These are phyloP conservation scores for Ceratocystis huliohia DNA, from an alignment of 2,329 filamentous ascomycete species.

Conservation along the genomic window DNA sequence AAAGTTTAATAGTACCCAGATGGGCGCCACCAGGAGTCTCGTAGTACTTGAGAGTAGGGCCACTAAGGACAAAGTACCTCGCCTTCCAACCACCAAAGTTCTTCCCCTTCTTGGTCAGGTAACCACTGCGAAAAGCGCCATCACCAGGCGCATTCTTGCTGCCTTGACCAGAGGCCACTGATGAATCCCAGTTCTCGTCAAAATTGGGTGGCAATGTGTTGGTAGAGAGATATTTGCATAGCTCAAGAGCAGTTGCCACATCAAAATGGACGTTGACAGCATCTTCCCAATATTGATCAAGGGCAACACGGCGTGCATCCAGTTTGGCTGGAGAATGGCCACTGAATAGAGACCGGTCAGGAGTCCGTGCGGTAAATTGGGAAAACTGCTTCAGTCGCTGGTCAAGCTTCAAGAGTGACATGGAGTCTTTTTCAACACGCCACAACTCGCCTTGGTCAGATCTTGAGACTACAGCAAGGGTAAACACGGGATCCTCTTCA, in stretches of 20 bases:
- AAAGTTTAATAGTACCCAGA: slow-evolving; percentile 83
- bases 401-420: slow-evolving; percentile 70
- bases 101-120: slow-evolving; percentile 91
- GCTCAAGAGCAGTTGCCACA: slow-evolving; percentile 58
- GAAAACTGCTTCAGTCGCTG: slow-evolving; percentile 59
- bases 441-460: slow-evolving; percentile 69
- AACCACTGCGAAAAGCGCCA: slow-evolving; percentile 67
- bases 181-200: slow-evolving; percentile 36
- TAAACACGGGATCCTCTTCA: slow-evolving; percentile 91
- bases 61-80: slow-evolving; percentile 48
- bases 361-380: slow-evolving; percentile 60
- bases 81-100: slow-evolving; percentile 99
- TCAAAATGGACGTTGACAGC: slow-evolving; percentile 74
- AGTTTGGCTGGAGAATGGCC: slow-evolving; percentile 90
- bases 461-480: slow-evolving; percentile 70
- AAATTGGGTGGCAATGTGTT: slow-evolving; percentile 49
- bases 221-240: slow-evolving; percentile 77
- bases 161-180: slow-evolving; percentile 21
- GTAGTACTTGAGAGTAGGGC: slow-evolving; percentile 67
- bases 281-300: slow-evolving; percentile 76
- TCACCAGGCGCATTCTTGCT: slow-evolving; percentile 44
- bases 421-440: slow-evolving; percentile 85
- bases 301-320: slow-evolving; percentile 66
- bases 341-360: slow-evolving; percentile 74
- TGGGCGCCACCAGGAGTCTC: slow-evolving; percentile 83